A percentile compares a stretch with the other conserved stretches of the same genome.
Evolutionary conservation across 768 basidiomycete genomes (phyloP).

Genomic region (Lactifluus subvellereus): DNA sequence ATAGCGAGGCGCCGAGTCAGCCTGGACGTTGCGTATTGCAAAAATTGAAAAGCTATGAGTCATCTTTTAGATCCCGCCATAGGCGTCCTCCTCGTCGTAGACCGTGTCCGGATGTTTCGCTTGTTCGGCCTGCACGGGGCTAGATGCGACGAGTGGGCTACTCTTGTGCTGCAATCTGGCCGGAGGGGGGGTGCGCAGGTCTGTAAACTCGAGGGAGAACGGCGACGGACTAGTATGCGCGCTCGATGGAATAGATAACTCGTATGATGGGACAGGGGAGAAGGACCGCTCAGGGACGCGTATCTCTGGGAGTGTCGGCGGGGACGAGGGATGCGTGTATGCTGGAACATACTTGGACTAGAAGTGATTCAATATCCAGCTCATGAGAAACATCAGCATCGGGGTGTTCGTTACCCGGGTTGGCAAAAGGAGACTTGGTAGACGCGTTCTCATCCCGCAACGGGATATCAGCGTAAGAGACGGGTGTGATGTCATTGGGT

Average conservation of each 20-base stretch:
- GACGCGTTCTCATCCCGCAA: constrained; percentile 10
- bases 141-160: constrained; percentile 19
- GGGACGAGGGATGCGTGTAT: constrained; percentile 44
- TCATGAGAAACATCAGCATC: constrained; percentile 5
- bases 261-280: constrained; percentile 33
- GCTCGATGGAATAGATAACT: constrained; percentile 27
- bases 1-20: too few species aligned
- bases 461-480: not conserved
- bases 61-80: too few species aligned
- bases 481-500: not conserved
- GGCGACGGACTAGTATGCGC: constrained; percentile 27
- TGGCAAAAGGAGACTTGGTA: constrained; percentile 31
- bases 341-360: constrained; percentile 30
- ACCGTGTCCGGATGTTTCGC: constrained; percentile 4
- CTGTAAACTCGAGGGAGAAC: constrained; percentile 23
- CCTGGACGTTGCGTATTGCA: too few species aligned
- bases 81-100: too few species aligned
- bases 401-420: constrained; percentile 19
- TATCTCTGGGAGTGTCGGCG: constrained; percentile 53
- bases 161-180: constrained; percentile 22
- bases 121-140: constrained; percentile 2
- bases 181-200: constrained; percentile 24
- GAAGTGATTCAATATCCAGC: constrained; percentile 24
- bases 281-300: constrained; percentile 40
- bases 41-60: too few species aligned